Conservation (phyloP, 2,329 filamentous ascomycete species). For the Nemania sp. region DNA sequence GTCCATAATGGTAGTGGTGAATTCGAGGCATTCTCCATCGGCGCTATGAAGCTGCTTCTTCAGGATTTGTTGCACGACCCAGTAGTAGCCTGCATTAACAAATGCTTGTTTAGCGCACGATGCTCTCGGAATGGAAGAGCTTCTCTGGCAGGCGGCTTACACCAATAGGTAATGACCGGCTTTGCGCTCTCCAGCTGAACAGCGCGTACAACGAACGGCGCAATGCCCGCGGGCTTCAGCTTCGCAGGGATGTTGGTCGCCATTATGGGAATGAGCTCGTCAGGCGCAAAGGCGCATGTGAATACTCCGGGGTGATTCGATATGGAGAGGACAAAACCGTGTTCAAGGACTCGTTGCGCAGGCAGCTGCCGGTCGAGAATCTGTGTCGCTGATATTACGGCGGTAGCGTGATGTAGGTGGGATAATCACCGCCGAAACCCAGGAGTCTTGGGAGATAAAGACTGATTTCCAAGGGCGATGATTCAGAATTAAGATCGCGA, state of each 20-base stretch:
- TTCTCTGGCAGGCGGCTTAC: constrained; percentile 56
- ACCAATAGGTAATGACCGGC: constrained; percentile 93
- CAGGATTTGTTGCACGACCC: constrained; percentile 90
- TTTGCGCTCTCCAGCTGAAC: constrained; percentile 82
- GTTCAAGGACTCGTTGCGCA: neutral
- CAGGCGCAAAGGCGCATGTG: neutral
- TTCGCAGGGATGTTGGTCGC: constrained; percentile 69
- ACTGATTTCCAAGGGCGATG: no score
- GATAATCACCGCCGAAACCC: no score
- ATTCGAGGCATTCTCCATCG: constrained; percentile 77
- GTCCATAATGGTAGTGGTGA: constrained; percentile 85
- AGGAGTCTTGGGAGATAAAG: constrained; percentile 1
- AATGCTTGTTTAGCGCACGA: constrained; percentile 11
- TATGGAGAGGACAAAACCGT: neutral
- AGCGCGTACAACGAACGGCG: constrained; percentile 80
- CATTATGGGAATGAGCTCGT: constrained; percentile 54
- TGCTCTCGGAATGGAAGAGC: neutral
- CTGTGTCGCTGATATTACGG: neutral
- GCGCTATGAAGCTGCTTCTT: constrained; percentile 75
- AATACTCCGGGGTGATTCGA: neutral
- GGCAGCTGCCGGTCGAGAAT: neutral
- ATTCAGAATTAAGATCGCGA: neutral
- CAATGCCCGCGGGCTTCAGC: constrained; percentile 80
- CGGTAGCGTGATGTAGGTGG: no score
- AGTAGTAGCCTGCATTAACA: constrained; percentile 71